These are phyloP conservation scores for Leccinellum albellum DNA, from an alignment of 768 basidiomycete species.

Conservation along the genomic window DNA sequence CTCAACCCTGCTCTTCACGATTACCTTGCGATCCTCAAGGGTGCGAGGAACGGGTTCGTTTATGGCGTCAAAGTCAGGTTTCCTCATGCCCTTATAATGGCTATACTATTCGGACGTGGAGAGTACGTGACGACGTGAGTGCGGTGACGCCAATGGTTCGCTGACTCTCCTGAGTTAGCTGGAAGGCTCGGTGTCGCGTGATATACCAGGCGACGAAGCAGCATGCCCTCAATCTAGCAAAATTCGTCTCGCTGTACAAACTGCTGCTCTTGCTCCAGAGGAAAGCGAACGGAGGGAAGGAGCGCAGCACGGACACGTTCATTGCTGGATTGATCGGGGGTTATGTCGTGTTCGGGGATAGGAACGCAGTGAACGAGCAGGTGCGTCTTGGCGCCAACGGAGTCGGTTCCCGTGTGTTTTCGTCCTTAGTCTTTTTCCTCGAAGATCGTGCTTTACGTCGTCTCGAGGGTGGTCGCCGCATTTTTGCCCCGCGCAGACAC, in stretches of 20 bases:
- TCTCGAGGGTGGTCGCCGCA: constrained; percentile 87
- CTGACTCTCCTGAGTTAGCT: constrained; percentile 42
- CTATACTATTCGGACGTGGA: constrained; percentile 87
- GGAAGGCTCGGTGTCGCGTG: constrained; percentile 57
- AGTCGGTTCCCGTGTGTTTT: constrained; percentile 7
- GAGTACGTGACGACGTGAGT: constrained; percentile 52
- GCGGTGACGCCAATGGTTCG: background rate
- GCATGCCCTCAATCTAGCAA: constrained; percentile 88
- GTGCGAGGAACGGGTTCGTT: constrained; percentile 85
- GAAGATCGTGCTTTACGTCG: constrained; percentile 95
- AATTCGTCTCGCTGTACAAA: constrained; percentile 95
- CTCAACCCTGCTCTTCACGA: constrained; percentile 80
- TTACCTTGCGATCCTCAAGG: constrained; percentile 89
- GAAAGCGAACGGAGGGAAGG: constrained; percentile 77
- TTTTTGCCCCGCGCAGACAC: constrained; percentile 75
- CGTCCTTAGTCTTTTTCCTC: constrained; percentile 1
- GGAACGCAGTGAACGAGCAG: constrained; percentile 89
- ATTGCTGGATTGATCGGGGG: constrained; percentile 91
- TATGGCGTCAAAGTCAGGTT: constrained; percentile 91
- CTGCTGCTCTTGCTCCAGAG: constrained; percentile 76
- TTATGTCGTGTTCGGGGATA: constrained; percentile 81
- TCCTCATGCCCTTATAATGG: constrained; percentile 96
- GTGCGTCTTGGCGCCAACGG: constrained; percentile 37
- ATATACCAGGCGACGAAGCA: constrained; percentile 86
- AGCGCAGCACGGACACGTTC: constrained; percentile 79